Evolutionary conservation across 441 rosid species (phyloP).

Genomic region (Corymbia citriodora): DNA sequence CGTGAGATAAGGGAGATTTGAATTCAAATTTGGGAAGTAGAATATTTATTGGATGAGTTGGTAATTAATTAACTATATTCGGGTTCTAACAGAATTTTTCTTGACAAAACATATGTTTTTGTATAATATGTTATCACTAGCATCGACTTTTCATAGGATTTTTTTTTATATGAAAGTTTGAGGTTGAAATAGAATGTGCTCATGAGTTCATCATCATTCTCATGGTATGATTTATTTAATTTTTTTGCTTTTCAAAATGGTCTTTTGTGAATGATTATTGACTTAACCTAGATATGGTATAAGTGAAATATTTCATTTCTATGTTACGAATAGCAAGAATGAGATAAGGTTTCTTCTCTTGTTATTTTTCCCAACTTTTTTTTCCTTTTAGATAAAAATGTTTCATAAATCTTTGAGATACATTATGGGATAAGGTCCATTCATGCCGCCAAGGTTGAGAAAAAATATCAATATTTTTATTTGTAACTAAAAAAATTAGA

Average conservation of each 20-base stretch:
- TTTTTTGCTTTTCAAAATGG: not conserved
- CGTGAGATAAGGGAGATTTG: not conserved
- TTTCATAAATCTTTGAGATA: not conserved
- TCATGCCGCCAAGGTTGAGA: not conserved
- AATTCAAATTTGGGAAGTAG: not conserved
- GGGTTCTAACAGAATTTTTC: not conserved
- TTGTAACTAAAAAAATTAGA: not conserved
- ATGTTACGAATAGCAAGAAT: not conserved
- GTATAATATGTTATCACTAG: not conserved
- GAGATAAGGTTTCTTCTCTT: not conserved
- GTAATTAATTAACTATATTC: not conserved
- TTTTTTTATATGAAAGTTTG: not conserved
- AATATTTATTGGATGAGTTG: not conserved
- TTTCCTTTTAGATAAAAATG: not conserved
- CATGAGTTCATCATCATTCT: not conserved
- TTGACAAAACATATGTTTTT: not conserved
- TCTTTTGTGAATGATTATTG: not conserved
- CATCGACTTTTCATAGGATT: not conserved
- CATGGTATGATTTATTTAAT: not conserved
- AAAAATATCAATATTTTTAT: not conserved
- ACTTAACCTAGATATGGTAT: not conserved
- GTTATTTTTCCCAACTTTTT: not conserved
- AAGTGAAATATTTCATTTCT: not conserved
- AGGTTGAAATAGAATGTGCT: not conserved
- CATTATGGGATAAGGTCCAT: not conserved